These are phyloP conservation scores for Fraxinus sp. DNA, from an alignment of 305 asterid species.

Conservation along the genomic window DNA sequence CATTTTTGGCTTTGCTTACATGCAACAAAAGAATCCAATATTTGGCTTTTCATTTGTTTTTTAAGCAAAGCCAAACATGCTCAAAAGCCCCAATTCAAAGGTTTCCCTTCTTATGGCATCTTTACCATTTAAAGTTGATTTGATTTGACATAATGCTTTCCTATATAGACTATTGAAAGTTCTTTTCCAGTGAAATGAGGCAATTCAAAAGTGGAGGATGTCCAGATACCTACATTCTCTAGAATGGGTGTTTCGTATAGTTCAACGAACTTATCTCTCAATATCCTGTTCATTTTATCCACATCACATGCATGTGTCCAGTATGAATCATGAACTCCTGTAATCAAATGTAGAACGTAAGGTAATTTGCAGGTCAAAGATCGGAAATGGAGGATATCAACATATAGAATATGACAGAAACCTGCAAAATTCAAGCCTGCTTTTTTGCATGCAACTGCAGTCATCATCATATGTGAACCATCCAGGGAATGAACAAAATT, in stretches of 20 bases:
- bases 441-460: conserved; percentile 86
- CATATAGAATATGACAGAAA: conserved; percentile 20
- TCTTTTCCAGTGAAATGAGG: not conserved
- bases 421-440: conserved; percentile 96
- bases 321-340: conserved; percentile 98
- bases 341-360: conserved; percentile 24
- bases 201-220: conserved; percentile 18
- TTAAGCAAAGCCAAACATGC: not conserved
- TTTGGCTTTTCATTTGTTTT: not conserved
- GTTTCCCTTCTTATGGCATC: not conserved
- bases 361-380: conserved; percentile 10
- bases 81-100: not conserved
- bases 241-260: conserved; percentile 79
- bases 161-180: not conserved
- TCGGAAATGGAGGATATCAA: conserved; percentile 16
- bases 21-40: not conserved
- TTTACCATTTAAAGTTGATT: not conserved
- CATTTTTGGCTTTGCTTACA: not conserved
- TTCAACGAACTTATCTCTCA: conserved; percentile 86
- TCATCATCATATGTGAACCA: conserved; percentile 99
- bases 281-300: conserved; percentile 67
- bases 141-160: not conserved
- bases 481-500: conserved; percentile 96
- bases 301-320: conserved; percentile 99
- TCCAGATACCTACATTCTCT: conserved; percentile 62